These are phyloP conservation scores for Dalbergia oliveri DNA, from an alignment of 306 rosid genomes.

Conservation along the genomic window DNA sequence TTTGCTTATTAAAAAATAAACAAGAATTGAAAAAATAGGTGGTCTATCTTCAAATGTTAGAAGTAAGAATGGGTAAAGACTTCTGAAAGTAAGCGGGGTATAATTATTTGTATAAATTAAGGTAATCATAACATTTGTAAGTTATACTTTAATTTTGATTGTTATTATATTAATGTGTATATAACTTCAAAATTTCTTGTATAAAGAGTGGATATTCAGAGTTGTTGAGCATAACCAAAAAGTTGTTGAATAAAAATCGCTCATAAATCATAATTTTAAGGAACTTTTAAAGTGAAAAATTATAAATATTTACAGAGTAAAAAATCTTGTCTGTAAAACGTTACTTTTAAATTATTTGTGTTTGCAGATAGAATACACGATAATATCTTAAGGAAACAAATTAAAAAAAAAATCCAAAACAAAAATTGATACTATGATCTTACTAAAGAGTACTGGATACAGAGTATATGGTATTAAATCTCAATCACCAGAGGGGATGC, in stretches of 20 bases:
- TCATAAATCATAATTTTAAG: background rate
- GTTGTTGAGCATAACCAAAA: background rate
- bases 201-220: background rate
- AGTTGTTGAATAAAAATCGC: background rate
- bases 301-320: background rate
- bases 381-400: too few relatives aligned
- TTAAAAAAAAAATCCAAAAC: background rate
- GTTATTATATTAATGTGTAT: background rate
- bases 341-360: background rate
- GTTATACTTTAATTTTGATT: background rate
- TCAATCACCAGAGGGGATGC: background rate
- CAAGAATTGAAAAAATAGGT: background rate
- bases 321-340: background rate
- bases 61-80: background rate
- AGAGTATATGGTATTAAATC: conserved; percentile 36
- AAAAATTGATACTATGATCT: background rate
- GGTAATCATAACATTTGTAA: background rate
- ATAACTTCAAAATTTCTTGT: background rate
- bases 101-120: background rate
- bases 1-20: too few relatives aligned
- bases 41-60: background rate
- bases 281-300: background rate
- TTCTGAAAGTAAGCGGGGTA: background rate
- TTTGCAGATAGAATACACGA: background rate
- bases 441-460: background rate